These are phyloP conservation scores for Hypoxylon sp. DNA, from an alignment of 2,329 filamentous ascomycete genomes.

Conservation along the genomic window DNA sequence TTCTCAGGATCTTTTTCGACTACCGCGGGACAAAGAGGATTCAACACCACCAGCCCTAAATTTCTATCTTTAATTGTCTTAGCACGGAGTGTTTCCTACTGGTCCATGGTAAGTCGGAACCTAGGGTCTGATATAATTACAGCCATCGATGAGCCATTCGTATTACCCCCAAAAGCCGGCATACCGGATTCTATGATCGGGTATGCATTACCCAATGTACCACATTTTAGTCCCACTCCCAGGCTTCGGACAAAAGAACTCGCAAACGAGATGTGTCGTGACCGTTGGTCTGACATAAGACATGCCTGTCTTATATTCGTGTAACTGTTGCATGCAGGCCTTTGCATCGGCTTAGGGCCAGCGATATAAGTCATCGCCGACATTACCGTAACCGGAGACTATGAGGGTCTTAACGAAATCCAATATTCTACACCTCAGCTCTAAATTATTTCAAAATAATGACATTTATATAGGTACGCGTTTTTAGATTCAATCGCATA, in stretches of 20 bases:
- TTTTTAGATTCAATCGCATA: too few species aligned
- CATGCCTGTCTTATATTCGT: background rate
- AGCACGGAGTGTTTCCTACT: background rate
- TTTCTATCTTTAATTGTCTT: background rate
- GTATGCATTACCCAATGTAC: background rate
- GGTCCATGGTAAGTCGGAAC: background rate
- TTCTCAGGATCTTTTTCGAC: background rate
- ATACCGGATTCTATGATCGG: background rate
- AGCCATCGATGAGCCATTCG: background rate
- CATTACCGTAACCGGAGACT: background rate
- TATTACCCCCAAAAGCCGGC: background rate
- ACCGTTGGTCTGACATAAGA: background rate
- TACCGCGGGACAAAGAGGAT: background rate
- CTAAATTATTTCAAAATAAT: too few species aligned
- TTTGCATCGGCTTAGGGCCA: background rate
- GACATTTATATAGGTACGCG: too few species aligned
- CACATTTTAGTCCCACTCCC: background rate
- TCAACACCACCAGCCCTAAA: background rate
- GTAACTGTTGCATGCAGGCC: background rate
- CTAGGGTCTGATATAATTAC: background rate
- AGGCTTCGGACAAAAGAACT: background rate
- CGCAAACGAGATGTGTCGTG: background rate
- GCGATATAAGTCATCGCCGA: background rate
- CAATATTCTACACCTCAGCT: background rate
- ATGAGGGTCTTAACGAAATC: background rate